Base-by-base conservation (phyloP, 2,329 filamentous ascomycete species). In the Penicillium sp. region DNA sequence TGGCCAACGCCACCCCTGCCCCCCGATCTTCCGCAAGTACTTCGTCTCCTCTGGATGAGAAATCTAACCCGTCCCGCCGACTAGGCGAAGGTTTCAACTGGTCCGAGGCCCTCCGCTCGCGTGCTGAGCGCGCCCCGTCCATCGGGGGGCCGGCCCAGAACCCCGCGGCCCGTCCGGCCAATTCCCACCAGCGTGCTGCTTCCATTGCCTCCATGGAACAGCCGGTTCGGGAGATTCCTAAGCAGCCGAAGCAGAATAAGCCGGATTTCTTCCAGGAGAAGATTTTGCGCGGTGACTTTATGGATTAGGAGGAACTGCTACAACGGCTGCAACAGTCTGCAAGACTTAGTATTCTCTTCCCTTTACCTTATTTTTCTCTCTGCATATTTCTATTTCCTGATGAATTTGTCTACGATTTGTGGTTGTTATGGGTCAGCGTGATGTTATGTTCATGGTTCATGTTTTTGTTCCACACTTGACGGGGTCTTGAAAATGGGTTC, bases 211-310 rank as follows among this genome's bases (percentile, higher is more conserved):
- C 81, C 58, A 82, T 84, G 80, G 83, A 86, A 65, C 79, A 79
- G 48, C 83, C 83, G 33, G 63, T 69, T 19, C 73, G 74, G 48
- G 74, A 78, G 49, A 72, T 78, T 29, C 71, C 75, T 16, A 75
- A 75, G 54, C 75, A 80, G 60, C 77, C 76, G 5, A 77, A 77
- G 52, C 76, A 82, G 62, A 80, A 81, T 37, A 95, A 93, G 80
- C 92, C 93, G 26, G 94, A 99, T 77, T 89, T 89, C 59, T 94
- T 97, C 78, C 92, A 97, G 75, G 94, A 99, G 82, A 87, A 95
- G 63, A 97, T 99, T 67, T 83, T 99, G 63, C 94, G 96, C 78
- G 94, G 93, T 42, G 94, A 99, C 70, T 97, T 99, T 68, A 97
- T 97, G 92, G 92, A 97, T 70, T 96, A 81, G 63, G 34, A 47